phyloP scores from a whole-genome alignment of 1,139 yeast species.

The Kodamaea arcana region DNA sequence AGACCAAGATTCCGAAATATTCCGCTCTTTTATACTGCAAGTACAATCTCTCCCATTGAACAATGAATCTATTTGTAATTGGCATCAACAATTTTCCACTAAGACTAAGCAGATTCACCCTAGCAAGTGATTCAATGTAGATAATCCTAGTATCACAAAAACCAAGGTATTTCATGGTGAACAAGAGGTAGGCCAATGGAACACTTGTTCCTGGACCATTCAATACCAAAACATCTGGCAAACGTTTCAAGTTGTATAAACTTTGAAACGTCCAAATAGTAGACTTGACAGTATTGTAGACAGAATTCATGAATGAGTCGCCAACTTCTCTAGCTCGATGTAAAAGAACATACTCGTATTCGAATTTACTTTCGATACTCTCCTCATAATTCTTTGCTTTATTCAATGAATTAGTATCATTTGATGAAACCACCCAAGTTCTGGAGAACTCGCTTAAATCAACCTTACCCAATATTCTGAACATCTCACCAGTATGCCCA shows the following conservation, averaged over 20 bases:
- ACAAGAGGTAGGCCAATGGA: conserved; percentile 62
- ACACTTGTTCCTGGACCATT: conserved; percentile 97
- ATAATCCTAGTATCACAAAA: conserved; percentile 54
- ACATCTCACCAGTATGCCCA: conserved; percentile 96
- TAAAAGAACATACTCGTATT: conserved; percentile 33
- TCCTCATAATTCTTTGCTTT: conserved; percentile 47
- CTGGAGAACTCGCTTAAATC: conserved; percentile 25
- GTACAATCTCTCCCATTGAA: conserved; percentile 81
- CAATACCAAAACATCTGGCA: conserved; percentile 56
- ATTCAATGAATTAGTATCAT: conserved; percentile 54
- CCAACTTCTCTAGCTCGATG: conserved; percentile 80
- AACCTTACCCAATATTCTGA: conserved; percentile 51
- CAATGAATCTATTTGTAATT: conserved; percentile 70
- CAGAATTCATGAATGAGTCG: conserved; percentile 52
- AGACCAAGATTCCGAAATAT: conserved; percentile 73
- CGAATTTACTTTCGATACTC: conserved; percentile 11
- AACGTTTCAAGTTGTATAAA: conserved; percentile 17
- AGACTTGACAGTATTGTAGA: conserved; percentile 47
- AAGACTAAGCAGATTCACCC: conserved; percentile 72
- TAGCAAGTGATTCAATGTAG: conserved; percentile 84
- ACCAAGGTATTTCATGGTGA: conserved; percentile 53
- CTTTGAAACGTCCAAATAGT: conserved; percentile 24
- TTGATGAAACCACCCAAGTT: conserved; percentile 49
- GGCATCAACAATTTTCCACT: conserved; percentile 72
- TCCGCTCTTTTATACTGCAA: conserved; percentile 58